A percentile compares a stretch with the other conserved stretches of the same genome.
Conservation (phyloP, 2,329 filamentous ascomycete species). For the Alternaria metachromatica region DNA sequence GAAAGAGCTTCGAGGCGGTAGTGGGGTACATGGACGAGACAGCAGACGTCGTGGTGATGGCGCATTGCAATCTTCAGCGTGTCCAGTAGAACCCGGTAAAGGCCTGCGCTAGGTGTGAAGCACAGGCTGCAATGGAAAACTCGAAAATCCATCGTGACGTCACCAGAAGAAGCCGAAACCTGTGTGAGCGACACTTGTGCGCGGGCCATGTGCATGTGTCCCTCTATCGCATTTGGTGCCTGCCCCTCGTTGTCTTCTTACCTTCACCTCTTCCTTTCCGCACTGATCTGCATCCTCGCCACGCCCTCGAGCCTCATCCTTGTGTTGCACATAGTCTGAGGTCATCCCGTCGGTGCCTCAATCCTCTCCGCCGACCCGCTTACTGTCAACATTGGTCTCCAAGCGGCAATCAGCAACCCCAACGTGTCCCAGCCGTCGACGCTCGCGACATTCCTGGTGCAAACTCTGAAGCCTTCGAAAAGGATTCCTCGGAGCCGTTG, state of each 20-base stretch:
- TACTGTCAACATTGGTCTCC: conserved; percentile 9
- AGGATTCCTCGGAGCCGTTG: conserved; percentile 6
- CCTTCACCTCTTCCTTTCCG: conserved; percentile 18
- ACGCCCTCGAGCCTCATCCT: conserved; percentile 29
- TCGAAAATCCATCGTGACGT: conserved; percentile 24
- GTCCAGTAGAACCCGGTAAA: conserved; percentile 1
- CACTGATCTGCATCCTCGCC: conserved; percentile 34
- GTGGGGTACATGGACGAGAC: conserved; percentile 2
- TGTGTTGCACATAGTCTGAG: conserved; percentile 19
- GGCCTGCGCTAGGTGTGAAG: conserved; percentile 3
- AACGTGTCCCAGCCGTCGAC: not conserved
- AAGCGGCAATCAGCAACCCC: conserved; percentile 6
- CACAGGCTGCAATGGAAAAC: conserved; percentile 22
- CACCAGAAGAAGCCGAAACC: conserved; percentile 17
- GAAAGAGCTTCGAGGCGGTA: not conserved
- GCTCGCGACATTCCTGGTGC: conserved; percentile 6
- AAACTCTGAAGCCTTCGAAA: conserved; percentile 7
- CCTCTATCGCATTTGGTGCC: conserved; percentile 14
- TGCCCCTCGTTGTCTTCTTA: conserved; percentile 16
- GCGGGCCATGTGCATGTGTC: conserved; percentile 9
- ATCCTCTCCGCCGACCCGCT: conserved; percentile 25
- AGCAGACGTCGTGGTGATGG: not conserved
- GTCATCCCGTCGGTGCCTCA: conserved; percentile 20
- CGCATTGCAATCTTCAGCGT: not conserved
- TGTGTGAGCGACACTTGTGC: conserved; percentile 14